Evolutionary conservation across 1,284 basidiomycete species (phyloP).

Genomic region (Moesziomyces parantarcticus): DNA sequence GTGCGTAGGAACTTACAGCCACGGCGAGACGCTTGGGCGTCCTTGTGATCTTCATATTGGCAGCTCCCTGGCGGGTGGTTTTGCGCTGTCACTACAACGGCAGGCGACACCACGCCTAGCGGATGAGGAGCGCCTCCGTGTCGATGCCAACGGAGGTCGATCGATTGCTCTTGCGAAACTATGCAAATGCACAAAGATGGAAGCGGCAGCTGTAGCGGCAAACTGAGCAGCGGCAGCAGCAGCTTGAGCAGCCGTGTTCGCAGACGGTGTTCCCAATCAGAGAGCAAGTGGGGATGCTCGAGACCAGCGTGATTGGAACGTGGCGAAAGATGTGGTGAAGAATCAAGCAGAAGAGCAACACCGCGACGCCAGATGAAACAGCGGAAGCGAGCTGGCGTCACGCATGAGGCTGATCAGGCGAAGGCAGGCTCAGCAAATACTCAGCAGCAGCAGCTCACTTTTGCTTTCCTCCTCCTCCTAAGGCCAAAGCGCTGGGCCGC

Average conservation of each 20-base stretch:
- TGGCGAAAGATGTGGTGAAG: not conserved
- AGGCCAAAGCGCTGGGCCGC: too few relatives aligned
- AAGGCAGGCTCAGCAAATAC: too few relatives aligned
- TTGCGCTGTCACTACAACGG: not conserved
- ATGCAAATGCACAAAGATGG: not conserved
- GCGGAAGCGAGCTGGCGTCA: too few relatives aligned
- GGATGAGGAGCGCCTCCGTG: not conserved
- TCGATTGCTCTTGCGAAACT: not conserved
- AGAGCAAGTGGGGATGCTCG: not conserved
- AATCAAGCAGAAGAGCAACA: not conserved
- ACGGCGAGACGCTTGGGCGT: constrained; percentile 63
- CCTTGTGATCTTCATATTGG: constrained; percentile 66
- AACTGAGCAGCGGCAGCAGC: not conserved
- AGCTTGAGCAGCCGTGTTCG: not conserved
- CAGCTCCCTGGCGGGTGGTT: not conserved
- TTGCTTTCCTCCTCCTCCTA: too few relatives aligned
- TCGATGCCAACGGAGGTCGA: not conserved
- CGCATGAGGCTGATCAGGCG: too few relatives aligned
- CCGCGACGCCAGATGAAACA: not conserved
- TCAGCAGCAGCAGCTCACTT: too few relatives aligned
- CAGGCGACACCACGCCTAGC: too few relatives aligned
- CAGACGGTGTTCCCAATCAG: not conserved
- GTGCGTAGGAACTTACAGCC: constrained; percentile 46
- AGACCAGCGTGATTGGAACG: not conserved
- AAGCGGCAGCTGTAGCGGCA: not conserved